phyloP scores from a whole-genome alignment of 2,329 filamentous ascomycete genomes.

The Monosporascus sp. region DNA sequence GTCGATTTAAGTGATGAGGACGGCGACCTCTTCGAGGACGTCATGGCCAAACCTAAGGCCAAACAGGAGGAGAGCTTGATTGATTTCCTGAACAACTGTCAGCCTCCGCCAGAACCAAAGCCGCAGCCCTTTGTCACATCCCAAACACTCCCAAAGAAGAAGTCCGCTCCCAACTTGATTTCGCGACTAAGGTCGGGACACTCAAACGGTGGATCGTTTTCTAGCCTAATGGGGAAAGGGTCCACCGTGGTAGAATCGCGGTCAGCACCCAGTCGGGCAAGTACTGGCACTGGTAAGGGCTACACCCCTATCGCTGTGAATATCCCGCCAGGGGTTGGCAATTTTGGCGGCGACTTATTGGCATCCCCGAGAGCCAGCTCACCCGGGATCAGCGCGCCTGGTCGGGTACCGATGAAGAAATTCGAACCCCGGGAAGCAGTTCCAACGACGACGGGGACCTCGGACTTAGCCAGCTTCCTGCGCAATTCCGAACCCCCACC shows the following conservation, averaged over 20 bases:
- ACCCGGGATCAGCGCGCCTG: constrained; percentile 20
- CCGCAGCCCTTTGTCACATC: constrained; percentile 29
- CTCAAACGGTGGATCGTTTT: constrained; percentile 22
- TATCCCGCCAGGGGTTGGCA: constrained; percentile 42
- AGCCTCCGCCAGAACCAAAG: constrained; percentile 53
- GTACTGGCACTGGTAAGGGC: constrained; percentile 28
- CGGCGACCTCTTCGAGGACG: constrained; percentile 45
- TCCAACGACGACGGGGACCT: constrained; percentile 43
- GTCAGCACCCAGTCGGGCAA: constrained; percentile 35
- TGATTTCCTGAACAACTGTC: constrained; percentile 66
- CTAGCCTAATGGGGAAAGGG: constrained; percentile 15
- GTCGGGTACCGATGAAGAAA: constrained; percentile 49
- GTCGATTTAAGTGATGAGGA: constrained; percentile 75
- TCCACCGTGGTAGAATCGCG: constrained; percentile 27
- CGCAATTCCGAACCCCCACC: constrained; percentile 61
- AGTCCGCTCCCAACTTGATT: constrained; percentile 57
- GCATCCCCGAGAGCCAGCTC: constrained; percentile 10
- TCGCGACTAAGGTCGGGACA: constrained; percentile 44
- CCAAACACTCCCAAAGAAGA: constrained; percentile 50
- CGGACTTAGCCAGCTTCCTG: constrained; percentile 69
- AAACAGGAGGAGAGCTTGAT: constrained; percentile 62
- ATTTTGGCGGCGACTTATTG: constrained; percentile 26
- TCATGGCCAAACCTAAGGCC: constrained; percentile 35
- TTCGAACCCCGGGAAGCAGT: constrained; percentile 52
- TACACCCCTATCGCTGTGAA: constrained; percentile 50